Evolutionary conservation across 2,329 filamentous ascomycete species (phyloP).

Genomic region (Aureobasidium musti): DNA sequence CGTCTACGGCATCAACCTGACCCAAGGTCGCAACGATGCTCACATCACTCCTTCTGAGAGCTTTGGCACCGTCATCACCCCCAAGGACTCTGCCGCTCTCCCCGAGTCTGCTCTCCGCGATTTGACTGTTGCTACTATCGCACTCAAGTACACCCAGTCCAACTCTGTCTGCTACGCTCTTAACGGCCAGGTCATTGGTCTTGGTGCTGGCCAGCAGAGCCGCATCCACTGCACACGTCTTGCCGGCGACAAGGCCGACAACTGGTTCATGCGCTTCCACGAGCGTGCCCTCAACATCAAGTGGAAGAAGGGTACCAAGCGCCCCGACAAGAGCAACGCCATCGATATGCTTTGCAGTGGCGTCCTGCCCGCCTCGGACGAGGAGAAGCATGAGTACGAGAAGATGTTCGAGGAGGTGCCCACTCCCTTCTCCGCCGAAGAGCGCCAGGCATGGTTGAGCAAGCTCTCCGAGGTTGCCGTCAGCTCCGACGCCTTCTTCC

Average conservation of each 20-base stretch:
- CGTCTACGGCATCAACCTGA: conserved; percentile 84
- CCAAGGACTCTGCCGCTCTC: conserved; percentile 70
- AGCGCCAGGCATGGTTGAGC: conserved; percentile 81
- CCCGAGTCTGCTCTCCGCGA: conserved; percentile 83
- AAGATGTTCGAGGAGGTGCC: conserved; percentile 88
- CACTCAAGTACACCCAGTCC: conserved; percentile 97
- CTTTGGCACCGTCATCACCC: conserved; percentile 82
- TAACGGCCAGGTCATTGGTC: conserved; percentile 89
- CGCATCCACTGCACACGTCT: conserved; percentile 98
- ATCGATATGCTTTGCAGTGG: conserved; percentile 94
- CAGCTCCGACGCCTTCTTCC: conserved; percentile 97
- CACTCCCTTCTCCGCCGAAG: conserved; percentile 74
- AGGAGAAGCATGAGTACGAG: conserved; percentile 86
- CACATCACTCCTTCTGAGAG: conserved; percentile 77
- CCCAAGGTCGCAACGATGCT: conserved; percentile 91
- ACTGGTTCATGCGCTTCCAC: conserved; percentile 99
- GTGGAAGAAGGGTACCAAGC: conserved; percentile 98
- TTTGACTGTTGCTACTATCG: conserved; percentile 91
- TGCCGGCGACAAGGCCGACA: conserved; percentile 96
- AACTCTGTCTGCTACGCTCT: conserved; percentile 98
- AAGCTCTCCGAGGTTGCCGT: conserved; percentile 81
- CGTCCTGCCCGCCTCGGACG: conserved; percentile 77
- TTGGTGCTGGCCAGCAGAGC: conserved; percentile 95
- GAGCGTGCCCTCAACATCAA: conserved; percentile 81
- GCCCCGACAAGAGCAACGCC: conserved; percentile 95